phyloP scores from a whole-genome alignment of 768 basidiomycete species.

The Leccinum subgranulosum region DNA sequence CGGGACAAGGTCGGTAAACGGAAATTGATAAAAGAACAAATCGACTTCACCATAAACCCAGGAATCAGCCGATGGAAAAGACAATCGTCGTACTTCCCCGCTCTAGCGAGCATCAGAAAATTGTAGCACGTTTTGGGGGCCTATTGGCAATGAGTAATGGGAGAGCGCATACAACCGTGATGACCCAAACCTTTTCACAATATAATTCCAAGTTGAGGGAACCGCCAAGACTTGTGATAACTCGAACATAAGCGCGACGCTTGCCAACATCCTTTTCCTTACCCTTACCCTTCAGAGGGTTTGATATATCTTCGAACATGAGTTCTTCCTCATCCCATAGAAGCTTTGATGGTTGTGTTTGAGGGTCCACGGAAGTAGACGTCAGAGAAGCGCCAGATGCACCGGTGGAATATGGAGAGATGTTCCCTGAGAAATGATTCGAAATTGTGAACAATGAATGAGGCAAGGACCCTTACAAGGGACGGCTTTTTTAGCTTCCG shows the following conservation, averaged over 20 bases:
- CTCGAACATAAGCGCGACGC: conserved; percentile 91
- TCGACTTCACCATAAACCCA: conserved; percentile 78
- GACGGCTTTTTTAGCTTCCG: conserved; percentile 48
- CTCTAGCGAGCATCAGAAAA: conserved; percentile 88
- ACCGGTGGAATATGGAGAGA: conserved; percentile 89
- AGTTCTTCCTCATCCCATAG: conserved; percentile 99
- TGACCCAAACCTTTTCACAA: conserved; percentile 70
- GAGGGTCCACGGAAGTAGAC: conserved; percentile 85
- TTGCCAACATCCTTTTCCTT: conserved; percentile 94
- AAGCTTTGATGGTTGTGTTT: conserved; percentile 62
- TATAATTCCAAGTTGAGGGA: conserved; percentile 82
- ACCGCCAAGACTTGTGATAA: conserved; percentile 90
- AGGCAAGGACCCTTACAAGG: conserved; percentile 53
- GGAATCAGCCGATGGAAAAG: conserved; percentile 93
- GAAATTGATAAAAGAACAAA: neutral
- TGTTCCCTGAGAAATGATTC: conserved; percentile 58
- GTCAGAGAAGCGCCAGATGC: conserved; percentile 91
- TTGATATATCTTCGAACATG: conserved; percentile 94
- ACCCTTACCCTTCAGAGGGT: conserved; percentile 75
- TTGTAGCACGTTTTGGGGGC: conserved; percentile 99
- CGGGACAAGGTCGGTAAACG: neutral
- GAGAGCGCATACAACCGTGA: neutral
- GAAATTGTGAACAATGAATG: neutral
- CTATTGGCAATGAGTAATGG: conserved; percentile 35
- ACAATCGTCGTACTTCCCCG: conserved; percentile 87